These are phyloP conservation scores for Agrocybe praecox DNA, from an alignment of 768 basidiomycete genomes.

Conservation along the genomic window DNA sequence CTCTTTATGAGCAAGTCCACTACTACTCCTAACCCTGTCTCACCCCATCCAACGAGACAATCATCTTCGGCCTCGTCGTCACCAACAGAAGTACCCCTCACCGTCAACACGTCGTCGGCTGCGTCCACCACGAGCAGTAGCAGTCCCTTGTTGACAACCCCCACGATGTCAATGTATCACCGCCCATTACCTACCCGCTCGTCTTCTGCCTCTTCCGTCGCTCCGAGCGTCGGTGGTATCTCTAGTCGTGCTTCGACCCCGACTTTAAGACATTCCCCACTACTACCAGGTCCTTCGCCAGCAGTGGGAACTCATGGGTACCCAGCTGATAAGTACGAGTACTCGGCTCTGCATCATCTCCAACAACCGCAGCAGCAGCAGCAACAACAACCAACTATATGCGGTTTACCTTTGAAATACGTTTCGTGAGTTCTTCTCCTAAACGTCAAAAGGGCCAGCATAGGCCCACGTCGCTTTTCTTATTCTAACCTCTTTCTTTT, in stretches of 20 bases:
- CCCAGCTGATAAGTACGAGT: conserved; percentile 36
- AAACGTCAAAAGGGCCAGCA: not conserved
- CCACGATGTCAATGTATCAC: conserved; percentile 49
- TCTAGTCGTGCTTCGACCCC: conserved; percentile 38
- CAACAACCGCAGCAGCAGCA: conserved; percentile 31
- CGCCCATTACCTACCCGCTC: conserved; percentile 60
- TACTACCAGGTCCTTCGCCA: conserved; percentile 51
- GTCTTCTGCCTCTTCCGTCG: conserved; percentile 41
- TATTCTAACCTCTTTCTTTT: not conserved
- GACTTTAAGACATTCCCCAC: conserved; percentile 42
- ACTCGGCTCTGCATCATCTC: conserved; percentile 26
- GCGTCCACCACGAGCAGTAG: not conserved
- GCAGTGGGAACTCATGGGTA: conserved; percentile 20
- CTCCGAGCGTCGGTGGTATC: conserved; percentile 28
- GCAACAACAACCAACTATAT: conserved; percentile 52
- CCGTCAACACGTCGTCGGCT: not conserved
- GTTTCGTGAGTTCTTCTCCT: conserved; percentile 59
- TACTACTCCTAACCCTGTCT: not conserved
- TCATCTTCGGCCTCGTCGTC: not conserved
- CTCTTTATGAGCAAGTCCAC: not conserved
- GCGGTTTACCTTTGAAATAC: conserved; percentile 78
- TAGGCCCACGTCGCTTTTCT: conserved; percentile 1
- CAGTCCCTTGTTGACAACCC: not conserved
- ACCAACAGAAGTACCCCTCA: not conserved
- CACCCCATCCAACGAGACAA: too few relatives aligned